Base-by-base conservation (phyloP, 352 stramenopile species). In the Phytophthora idaei region DNA sequence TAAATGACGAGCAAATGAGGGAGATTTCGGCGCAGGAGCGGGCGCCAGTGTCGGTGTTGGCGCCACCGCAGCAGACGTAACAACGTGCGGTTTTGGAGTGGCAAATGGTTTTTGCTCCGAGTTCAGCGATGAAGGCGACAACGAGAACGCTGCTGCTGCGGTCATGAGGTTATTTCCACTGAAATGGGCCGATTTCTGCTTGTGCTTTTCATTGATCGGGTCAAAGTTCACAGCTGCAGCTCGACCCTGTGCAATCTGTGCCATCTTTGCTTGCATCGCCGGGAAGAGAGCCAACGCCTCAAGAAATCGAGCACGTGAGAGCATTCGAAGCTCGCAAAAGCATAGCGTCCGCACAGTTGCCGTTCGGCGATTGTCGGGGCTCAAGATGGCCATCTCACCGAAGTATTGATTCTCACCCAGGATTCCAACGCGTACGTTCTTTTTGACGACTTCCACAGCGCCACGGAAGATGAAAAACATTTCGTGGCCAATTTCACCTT, bases 351-450 rank as follows among this genome's bases (percentile, higher is more conserved):
- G 73, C 9, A 92, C 83, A 1, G 81, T 90, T 5, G 83, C 83
- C 12, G 78, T 84, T 2, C 81, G 74, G 14, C 76, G 70, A 41
- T 83, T 87, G 41, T 90, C 80, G 2, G 76, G 56, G 41, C 81
- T 92, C 29, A 92, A 48, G 51, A 92, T 92, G 31, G 81, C 83
- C 81, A 92, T 89, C 49, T 92, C 83, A 6, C 83, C 83, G 64
- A 92, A 92, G 59, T 92, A 90, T 61, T 92, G 83, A 61, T 92
- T 92, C 49, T 90, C 77, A 0, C 83, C 81, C 1, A 92, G 49
- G 15, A 92, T 76, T 1, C 72, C 81, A 46, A 92, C 62, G 47
- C 88, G 83, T 9, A 73, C 48, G 11, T 67, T 70, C 11, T 85
- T 72, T 77, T 72, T 92, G 57, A 58, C 61, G 6, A 74, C 50